Conservation (phyloP, 1,284 basidiomycete genomes). For the Vanrija humicola region DNA sequence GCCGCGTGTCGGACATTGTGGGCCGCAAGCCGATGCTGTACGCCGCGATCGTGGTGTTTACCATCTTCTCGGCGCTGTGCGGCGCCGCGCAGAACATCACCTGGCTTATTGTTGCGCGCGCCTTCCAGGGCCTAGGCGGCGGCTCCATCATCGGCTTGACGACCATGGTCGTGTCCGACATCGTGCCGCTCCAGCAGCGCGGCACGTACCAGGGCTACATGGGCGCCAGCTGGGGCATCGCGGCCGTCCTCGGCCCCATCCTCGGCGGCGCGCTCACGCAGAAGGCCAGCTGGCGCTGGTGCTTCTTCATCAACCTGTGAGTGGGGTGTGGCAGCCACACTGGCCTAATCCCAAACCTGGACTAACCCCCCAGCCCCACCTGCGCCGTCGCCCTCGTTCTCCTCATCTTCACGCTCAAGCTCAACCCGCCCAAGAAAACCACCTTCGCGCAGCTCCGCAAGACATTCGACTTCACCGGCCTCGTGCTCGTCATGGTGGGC, state of each 20-base stretch:
- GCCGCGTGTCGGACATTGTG: constrained; percentile 41
- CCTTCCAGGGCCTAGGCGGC: constrained; percentile 43
- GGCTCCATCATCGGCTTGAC: constrained; percentile 34
- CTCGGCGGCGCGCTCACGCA: constrained; percentile 43
- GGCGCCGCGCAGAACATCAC: constrained; percentile 40
- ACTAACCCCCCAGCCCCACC: constrained; percentile 29
- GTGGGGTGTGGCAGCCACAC: constrained; percentile 4
- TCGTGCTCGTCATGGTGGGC: constrained; percentile 62
- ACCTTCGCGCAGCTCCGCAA: constrained; percentile 20
- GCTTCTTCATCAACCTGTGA: constrained; percentile 8
- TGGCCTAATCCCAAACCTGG: no score
- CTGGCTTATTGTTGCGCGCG: constrained; percentile 35
- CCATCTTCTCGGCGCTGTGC: constrained; percentile 37
- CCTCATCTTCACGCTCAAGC: constrained; percentile 74
- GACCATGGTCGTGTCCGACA: constrained; percentile 30
- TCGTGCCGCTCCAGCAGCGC: constrained; percentile 39
- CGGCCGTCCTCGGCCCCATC: constrained; percentile 49
- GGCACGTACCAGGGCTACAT: constrained; percentile 49
- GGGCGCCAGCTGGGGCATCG: constrained; percentile 49
- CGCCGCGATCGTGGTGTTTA: constrained; percentile 37
- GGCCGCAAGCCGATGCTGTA: constrained; percentile 44
- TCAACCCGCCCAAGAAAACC: constrained; percentile 55
- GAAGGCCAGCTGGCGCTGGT: constrained; percentile 30
- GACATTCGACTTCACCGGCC: constrained; percentile 45
- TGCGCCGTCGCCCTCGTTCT: constrained; percentile 59